These are phyloP conservation scores for Crithidia expoeki DNA, from an alignment of 208 protist genomes.

Conservation along the genomic window DNA sequence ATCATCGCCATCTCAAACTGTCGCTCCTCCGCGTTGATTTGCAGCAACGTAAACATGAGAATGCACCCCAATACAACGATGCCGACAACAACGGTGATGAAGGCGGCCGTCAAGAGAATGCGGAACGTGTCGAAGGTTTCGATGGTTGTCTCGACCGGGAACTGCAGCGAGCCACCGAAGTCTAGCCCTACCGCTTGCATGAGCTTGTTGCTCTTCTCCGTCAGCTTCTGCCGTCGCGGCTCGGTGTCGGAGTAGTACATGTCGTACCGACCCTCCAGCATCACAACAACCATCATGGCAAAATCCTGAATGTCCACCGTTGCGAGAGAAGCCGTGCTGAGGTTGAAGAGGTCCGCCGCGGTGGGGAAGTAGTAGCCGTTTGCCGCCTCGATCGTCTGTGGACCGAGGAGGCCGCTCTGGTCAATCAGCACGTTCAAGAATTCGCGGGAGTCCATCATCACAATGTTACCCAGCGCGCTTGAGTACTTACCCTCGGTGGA, in stretches of 20 bases:
- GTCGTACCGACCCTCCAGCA: conserved; percentile 66
- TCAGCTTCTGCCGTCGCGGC: conserved; percentile 45
- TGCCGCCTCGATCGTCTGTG: conserved; percentile 20
- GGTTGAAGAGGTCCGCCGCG: conserved; percentile 31
- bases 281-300: conserved; percentile 63
- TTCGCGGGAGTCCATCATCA: conserved; percentile 82
- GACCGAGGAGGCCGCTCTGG: conserved; percentile 35
- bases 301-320: conserved; percentile 59
- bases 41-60: conserved; percentile 93
- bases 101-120: conserved; percentile 86
- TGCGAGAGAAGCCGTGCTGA: conserved; percentile 13
- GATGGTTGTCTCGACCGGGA: conserved; percentile 60
- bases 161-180: conserved; percentile 56
- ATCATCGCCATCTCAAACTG: conserved; percentile 98
- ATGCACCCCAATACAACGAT: conserved; percentile 87
- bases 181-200: conserved; percentile 57
- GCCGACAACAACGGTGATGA: conserved; percentile 80
- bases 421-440: conserved; percentile 43
- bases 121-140: conserved; percentile 72
- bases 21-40: conserved; percentile 94
- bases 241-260: conserved; percentile 72
- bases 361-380: conserved; percentile 39
- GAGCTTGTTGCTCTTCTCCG: conserved; percentile 55
- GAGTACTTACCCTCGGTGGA: conserved; percentile 90
- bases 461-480: conserved; percentile 87